Percentiles rank a stretch among this genome's conserved stretches.
Conservation (phyloP, 2,329 filamentous ascomycete species). For the Pseudocercospora musae region DNA sequence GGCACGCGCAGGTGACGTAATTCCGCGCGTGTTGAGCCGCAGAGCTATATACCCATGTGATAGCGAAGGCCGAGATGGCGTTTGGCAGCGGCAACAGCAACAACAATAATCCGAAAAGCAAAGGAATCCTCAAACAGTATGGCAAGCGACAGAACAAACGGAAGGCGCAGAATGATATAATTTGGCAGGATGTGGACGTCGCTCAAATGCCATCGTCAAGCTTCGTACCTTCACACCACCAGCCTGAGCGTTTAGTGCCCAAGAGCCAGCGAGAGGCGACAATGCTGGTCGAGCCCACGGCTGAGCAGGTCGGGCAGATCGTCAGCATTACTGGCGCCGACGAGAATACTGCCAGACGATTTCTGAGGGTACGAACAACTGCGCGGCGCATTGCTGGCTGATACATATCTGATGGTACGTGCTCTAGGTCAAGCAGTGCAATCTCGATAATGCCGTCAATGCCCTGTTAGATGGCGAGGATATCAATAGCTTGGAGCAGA, state of each 20-base stretch:
- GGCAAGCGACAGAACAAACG: neutral
- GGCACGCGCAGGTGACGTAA: neutral
- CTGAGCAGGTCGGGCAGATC: slow-evolving; percentile 26
- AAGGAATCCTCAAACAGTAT: neutral
- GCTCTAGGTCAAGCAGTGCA: slow-evolving; percentile 32
- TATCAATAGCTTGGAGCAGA: slow-evolving; percentile 26
- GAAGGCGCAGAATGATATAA: neutral
- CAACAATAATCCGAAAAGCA: neutral
- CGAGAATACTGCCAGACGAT: slow-evolving; percentile 25
- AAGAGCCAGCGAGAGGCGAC: slow-evolving; percentile 24
- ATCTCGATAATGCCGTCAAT: slow-evolving; percentile 28
- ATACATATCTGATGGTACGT: neutral
- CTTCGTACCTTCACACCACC: slow-evolving; percentile 15
- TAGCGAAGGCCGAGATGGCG: neutral
- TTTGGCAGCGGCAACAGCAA: neutral
- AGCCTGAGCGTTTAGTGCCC: slow-evolving; percentile 11
- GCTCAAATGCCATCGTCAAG: neutral
- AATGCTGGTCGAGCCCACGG: slow-evolving; percentile 29
- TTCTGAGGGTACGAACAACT: slow-evolving; percentile 27
- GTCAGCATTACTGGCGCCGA: slow-evolving; percentile 21
- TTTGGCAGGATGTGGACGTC: neutral
- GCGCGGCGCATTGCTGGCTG: neutral
- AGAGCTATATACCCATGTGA: slow-evolving; percentile 4
- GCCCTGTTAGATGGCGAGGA: slow-evolving; percentile 35
- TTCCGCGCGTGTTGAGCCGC: neutral